Evolutionary conservation across 2,329 filamentous ascomycete species (phyloP).

Genomic region (Delphinella strobiligena): DNA sequence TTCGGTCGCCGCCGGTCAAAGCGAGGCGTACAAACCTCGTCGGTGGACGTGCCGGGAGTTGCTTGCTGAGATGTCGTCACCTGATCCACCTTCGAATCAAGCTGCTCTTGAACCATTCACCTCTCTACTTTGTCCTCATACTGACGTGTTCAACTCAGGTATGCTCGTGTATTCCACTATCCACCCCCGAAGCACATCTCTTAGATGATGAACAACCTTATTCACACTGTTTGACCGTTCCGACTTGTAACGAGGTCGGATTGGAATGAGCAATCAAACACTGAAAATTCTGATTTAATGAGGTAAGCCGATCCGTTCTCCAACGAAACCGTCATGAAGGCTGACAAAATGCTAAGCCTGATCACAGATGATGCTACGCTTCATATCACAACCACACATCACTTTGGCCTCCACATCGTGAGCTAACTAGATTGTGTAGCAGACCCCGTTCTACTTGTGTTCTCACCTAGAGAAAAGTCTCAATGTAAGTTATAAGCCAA

Average conservation of each 20-base stretch:
- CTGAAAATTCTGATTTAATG: constrained; percentile 63
- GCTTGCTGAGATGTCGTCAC: constrained; percentile 60
- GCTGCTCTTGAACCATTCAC: constrained; percentile 2
- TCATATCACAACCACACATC: no score
- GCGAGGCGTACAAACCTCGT: constrained; percentile 53
- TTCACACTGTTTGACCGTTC: constrained; percentile 59
- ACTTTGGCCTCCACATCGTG: constrained; percentile 1
- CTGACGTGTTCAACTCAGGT: constrained; percentile 17
- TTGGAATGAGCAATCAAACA: constrained; percentile 47
- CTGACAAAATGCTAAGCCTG: constrained; percentile 6
- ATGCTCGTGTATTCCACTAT: constrained; percentile 17
- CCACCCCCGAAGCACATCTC: constrained; percentile 28
- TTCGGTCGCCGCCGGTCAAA: constrained; percentile 39
- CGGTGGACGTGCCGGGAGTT: constrained; percentile 40
- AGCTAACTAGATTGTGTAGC: no score
- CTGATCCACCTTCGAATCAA: constrained; percentile 34
- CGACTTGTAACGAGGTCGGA: constrained; percentile 34
- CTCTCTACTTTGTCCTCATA: constrained; percentile 7
- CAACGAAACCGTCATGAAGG: neutral
- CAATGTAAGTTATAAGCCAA: constrained; percentile 8
- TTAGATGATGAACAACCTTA: constrained; percentile 53
- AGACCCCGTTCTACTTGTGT: no score
- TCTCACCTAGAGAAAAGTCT: neutral
- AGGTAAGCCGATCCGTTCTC: constrained; percentile 29
- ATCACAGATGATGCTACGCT: constrained; percentile 4